A percentile compares a stretch with the other conserved stretches of the same genome.
These are phyloP conservation scores for Penicillium nordicum DNA, from an alignment of 2,329 filamentous ascomycete species.

Conservation along the genomic window DNA sequence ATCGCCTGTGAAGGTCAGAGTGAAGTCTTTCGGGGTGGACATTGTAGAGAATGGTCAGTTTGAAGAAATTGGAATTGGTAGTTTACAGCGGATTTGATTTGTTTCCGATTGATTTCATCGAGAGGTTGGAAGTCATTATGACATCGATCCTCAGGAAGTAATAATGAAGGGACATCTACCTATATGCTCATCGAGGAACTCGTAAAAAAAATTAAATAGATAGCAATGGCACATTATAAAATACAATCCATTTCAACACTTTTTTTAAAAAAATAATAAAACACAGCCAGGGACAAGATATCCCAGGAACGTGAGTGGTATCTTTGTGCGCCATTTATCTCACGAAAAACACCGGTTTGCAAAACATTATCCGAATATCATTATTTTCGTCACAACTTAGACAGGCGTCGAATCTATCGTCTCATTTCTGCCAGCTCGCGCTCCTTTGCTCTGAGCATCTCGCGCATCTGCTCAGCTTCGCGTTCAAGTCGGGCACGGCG, in stretches of 20 bases:
- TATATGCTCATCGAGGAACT: not conserved
- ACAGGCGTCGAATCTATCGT: slow-evolving; percentile 16
- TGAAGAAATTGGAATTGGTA: not conserved
- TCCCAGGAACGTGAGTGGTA: slow-evolving; percentile 22
- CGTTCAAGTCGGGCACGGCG: slow-evolving; percentile 63
- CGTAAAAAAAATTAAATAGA: not conserved
- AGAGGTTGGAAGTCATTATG: not conserved
- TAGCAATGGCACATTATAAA: slow-evolving; percentile 4
- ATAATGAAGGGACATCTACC: not conserved
- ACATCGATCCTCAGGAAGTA: not conserved
- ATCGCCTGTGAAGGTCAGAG: slow-evolving; percentile 36
- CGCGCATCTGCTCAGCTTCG: slow-evolving; percentile 73
- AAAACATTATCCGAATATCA: slow-evolving; percentile 16
- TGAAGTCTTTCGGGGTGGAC: slow-evolving; percentile 19
- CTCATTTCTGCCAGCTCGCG: slow-evolving; percentile 62
- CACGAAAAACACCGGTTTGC: slow-evolving; percentile 6
- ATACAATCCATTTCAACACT: slow-evolving; percentile 8
- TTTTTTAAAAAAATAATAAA: slow-evolving; percentile 5
- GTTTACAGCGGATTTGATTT: not conserved
- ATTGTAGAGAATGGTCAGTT: not conserved
- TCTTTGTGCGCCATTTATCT: slow-evolving; percentile 14
- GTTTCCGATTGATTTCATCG: not conserved
- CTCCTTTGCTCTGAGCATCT: slow-evolving; percentile 69
- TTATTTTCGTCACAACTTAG: slow-evolving; percentile 21
- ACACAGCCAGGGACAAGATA: slow-evolving; percentile 14